Conservation (phyloP, 768 basidiomycete genomes). For the Suillus ampliporus region DNA sequence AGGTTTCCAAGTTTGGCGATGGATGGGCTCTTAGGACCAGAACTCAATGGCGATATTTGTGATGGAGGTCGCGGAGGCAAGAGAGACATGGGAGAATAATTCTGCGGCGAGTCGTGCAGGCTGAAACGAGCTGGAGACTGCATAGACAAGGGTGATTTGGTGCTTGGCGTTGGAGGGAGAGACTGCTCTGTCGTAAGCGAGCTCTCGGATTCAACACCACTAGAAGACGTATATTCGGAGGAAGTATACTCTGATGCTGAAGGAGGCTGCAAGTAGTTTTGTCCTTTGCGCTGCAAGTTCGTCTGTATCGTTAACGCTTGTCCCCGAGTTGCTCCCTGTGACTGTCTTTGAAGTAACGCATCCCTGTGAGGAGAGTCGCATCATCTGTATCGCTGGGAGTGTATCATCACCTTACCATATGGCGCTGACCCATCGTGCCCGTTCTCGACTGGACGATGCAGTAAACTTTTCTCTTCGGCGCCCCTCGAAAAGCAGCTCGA, state of each 20-base stretch:
- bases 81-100: constrained; percentile 20
- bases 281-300: constrained; percentile 15
- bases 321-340: constrained; percentile 4
- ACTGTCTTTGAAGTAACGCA: constrained; percentile 44
- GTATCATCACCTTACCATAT: constrained; percentile 58
- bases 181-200: constrained; percentile 10
- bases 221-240: constrained; percentile 37
- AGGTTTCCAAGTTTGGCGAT: constrained; percentile 63
- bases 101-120: neutral
- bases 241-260: constrained; percentile 23
- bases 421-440: constrained; percentile 76
- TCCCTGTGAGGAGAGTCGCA: constrained; percentile 51
- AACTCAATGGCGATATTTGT: constrained; percentile 24
- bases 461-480: constrained; percentile 64
- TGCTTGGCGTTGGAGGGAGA: constrained; percentile 31
- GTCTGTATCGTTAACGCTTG: constrained; percentile 23
- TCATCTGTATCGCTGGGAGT: neutral
- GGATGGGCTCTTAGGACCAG: constrained; percentile 56
- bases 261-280: constrained; percentile 12
- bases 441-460: constrained; percentile 59
- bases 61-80: constrained; percentile 32
- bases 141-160: constrained; percentile 29
- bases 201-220: constrained; percentile 18
- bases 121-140: constrained; percentile 14
- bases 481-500: constrained; percentile 68